These are phyloP conservation scores for Sugiyamaella sp. DNA, from an alignment of 1,139 yeast species.

Conservation along the genomic window DNA sequence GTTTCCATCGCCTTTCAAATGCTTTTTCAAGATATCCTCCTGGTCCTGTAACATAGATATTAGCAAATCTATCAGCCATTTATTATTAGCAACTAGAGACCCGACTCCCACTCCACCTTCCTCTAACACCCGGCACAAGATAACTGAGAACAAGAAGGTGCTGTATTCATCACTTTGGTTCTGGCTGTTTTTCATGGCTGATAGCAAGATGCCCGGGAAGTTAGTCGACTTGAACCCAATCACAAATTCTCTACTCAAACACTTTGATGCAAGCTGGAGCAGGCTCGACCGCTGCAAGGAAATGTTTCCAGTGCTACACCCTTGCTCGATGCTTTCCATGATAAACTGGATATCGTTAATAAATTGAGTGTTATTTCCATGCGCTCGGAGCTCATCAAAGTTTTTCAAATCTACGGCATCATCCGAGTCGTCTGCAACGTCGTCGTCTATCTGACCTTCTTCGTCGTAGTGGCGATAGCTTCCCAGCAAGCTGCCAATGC, in stretches of 20 bases:
- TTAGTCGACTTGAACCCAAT: constrained; percentile 28
- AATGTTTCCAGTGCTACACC: constrained; percentile 21
- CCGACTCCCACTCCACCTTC: constrained; percentile 24
- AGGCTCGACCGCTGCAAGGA: constrained; percentile 26
- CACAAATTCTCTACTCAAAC: constrained; percentile 35
- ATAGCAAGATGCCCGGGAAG: constrained; percentile 28
- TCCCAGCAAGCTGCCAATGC: not conserved
- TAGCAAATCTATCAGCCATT: constrained; percentile 27
- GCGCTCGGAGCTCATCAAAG: constrained; percentile 44
- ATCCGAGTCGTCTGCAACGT: constrained; percentile 10
- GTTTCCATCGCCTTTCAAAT: constrained; percentile 7
- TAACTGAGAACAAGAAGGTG: constrained; percentile 28
- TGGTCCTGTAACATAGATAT: constrained; percentile 28
- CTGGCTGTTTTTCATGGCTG: constrained; percentile 19
- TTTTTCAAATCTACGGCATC: constrained; percentile 21
- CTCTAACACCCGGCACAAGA: constrained; percentile 24
- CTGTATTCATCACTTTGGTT: constrained; percentile 20
- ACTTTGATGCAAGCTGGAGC: constrained; percentile 38
- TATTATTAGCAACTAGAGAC: constrained; percentile 17
- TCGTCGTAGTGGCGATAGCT: not conserved
- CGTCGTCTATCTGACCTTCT: not conserved
- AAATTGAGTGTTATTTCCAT: constrained; percentile 43
- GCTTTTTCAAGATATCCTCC: constrained; percentile 25
- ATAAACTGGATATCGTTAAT: constrained; percentile 44
- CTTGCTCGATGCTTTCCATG: constrained; percentile 42